Base-by-base conservation (phyloP, 2,329 filamentous ascomycete species). In the Arthroderma sp. region DNA sequence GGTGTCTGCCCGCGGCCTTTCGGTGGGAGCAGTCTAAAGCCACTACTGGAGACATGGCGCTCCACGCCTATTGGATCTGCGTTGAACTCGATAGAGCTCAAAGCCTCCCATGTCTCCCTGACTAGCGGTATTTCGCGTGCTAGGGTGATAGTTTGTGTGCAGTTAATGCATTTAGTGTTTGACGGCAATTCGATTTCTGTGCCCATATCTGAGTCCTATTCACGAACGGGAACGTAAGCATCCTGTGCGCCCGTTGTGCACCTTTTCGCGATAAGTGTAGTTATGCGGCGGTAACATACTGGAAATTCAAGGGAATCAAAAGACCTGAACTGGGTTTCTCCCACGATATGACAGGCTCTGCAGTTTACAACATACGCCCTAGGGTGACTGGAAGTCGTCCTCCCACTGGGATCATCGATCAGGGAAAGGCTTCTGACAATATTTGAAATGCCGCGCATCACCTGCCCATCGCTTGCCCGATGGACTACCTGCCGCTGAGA, bases 391-490 rank as follows among this genome's bases (percentile, higher is more conserved):
- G 55, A 43, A 39, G 54, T 50, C 37, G 54, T 55, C 33, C 57
- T 55, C 33, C 58, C 53, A 40, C 52, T 53, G 22, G 63, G 61
- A 47, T 65, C 62, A 47, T 64, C 61, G 5, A 64, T 54, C 3
- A 59, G 44, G 7, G 58, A 50, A 38, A 67, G 62, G 28, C 56
- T 61, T 43, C 53, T 56, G 11, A 59, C 58, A 5, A 65, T 57
- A 43, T 60, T 57, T 8, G 62, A 61, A 34, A 67, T 55, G 28
- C 52, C 59, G 48, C 60, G 57, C 46, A 61, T 58, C 49, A 61
- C 50, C 36, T 65, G 63, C 39, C 58, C 51, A 50, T 68, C 65
- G 45, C 64, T 67, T n/a, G 63, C 53, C n/a, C 64, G 58, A 42
- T 62, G 57, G 30, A 65, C 50, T 2, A 62, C 47, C 46, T 64